Evolutionary conservation across 768 basidiomycete species (phyloP).

Genomic region (Naganishia friedmannii): DNA sequence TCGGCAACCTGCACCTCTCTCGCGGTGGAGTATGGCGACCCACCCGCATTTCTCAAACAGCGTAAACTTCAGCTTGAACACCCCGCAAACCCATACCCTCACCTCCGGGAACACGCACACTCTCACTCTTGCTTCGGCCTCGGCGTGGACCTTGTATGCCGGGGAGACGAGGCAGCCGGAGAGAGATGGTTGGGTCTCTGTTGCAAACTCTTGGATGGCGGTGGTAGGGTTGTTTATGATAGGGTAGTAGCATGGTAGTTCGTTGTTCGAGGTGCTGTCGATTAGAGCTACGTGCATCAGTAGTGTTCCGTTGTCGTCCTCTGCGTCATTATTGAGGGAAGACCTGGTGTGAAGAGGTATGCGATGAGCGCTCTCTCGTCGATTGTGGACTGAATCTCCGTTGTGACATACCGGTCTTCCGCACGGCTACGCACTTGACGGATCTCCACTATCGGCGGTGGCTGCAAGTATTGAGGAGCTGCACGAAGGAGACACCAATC

Average conservation of each 20-base stretch:
- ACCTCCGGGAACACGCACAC: conserved; percentile 10
- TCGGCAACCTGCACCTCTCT: not conserved
- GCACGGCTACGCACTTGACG: not conserved
- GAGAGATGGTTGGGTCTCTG: conserved; percentile 1
- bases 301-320: not conserved
- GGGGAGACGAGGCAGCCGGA: conserved; percentile 2
- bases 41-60: conserved; percentile 9
- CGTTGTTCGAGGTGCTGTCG: not conserved
- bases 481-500: not conserved
- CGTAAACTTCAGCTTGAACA: conserved; percentile 3
- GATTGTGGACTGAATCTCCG: not conserved
- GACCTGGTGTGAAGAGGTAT: not conserved
- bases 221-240: not conserved
- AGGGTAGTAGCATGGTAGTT: not conserved
- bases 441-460: conserved; percentile 12
- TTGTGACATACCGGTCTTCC: not conserved
- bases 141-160: not conserved
- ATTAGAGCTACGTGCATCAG: not conserved
- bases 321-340: not conserved
- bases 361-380: not conserved
- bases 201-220: not conserved
- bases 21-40: not conserved
- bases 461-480: conserved; percentile 6
- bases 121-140: not conserved
- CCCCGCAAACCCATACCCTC: conserved; percentile 4